Base-by-base conservation (phyloP, 441 rosid genomes). In the Erodium trifolium region DNA sequence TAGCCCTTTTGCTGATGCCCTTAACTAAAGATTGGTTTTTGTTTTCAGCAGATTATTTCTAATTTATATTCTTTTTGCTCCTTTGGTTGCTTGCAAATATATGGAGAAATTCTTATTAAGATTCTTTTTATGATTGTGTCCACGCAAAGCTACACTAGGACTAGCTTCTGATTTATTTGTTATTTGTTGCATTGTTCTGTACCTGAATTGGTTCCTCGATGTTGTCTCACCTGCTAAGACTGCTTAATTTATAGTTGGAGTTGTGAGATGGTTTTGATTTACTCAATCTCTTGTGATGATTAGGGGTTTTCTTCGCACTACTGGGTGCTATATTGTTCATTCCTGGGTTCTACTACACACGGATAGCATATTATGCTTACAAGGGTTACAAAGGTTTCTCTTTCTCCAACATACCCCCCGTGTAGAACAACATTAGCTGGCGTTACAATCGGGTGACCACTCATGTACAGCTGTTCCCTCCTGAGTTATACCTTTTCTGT, bases 361-460 rank as follows among this genome's bases (percentile, higher is more conserved):
- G 99, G 83, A 89, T 93, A 3, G 96, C 97, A 0, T 93, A 91
- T 75, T 93, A 91, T 70, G 97, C 97, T 0, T 91, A 91, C 71
- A 89, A 93, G 72, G 99, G 97, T 60, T 93, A 93, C 83, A 84
- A 84, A 78, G 99, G 99, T 67, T 93, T 93, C 87, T 93, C 99
- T 66, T 93, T 91, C 78, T 70, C 92, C 72, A 93, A 84, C 78
- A 93, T 91, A 49, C 97, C 99, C 0, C 84, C 97, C 2, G 96
- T 89, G 31, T 93, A 84, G 81, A 45, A 45, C 3, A 45, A 23
- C 51, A 45, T 10, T 9, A 45, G 51, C 51, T 45, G 51, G 51
- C n/a, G 13, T 3, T 53, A 3, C 62, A 4, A 1, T 34, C 6
- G 51, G 51, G 9, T 12, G 9, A 9, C 29, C 57, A 13, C 66